Evolutionary conservation across 768 basidiomycete genomes (phyloP).

Genomic region (Mycena leptocephala): DNA sequence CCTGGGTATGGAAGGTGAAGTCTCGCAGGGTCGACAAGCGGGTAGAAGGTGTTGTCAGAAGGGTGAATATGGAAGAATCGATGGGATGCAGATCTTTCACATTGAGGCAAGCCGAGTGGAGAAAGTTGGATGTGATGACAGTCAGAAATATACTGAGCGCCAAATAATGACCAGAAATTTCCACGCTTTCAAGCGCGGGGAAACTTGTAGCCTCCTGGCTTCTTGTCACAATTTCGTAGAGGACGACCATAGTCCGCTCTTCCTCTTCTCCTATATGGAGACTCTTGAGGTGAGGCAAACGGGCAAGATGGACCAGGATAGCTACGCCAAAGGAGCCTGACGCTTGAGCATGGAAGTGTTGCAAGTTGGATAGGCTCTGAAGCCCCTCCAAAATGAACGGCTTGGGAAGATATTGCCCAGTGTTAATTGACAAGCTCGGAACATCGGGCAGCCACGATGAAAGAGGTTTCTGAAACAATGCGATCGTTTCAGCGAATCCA

Average conservation of each 20-base stretch:
- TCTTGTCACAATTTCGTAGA: not conserved
- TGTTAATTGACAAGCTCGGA: not conserved
- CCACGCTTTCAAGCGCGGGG: constrained; percentile 6
- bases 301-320: not conserved
- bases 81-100: not conserved
- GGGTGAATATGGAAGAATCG: not conserved
- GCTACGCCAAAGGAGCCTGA: not conserved
- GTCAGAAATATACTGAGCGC: not conserved
- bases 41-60: not conserved
- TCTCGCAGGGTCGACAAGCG: not conserved
- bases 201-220: not conserved
- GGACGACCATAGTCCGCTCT: not conserved
- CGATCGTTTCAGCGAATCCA: constrained; percentile 12
- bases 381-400: not conserved
- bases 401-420: not conserved
- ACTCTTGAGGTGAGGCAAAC: constrained; percentile 3
- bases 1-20: not conserved
- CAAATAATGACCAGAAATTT: not conserved
- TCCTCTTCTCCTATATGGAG: constrained; percentile 8
- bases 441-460: constrained; percentile 16
- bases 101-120: not conserved
- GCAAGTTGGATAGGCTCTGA: not conserved
- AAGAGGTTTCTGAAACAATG: not conserved
- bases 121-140: constrained; percentile 1
- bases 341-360: not conserved